Base-by-base conservation (phyloP, 805 yeast genomes). In the Saturnispora ahearnii region DNA sequence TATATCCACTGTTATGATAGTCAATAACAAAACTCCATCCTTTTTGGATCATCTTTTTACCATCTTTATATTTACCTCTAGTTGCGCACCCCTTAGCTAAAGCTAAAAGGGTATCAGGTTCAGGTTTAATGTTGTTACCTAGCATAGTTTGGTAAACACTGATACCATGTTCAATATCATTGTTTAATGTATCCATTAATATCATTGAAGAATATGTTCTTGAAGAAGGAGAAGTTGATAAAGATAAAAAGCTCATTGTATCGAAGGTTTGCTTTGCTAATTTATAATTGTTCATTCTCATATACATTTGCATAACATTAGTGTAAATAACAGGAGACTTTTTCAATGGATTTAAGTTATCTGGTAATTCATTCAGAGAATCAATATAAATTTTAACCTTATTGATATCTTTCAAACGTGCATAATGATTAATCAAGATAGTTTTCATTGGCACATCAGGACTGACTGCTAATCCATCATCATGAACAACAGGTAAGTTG, bases 1-100 rank as follows among this genome's bases (percentile, higher is more conserved):
- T 44, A 59, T 50, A 56, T n/a, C 72, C 64, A 26, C 56, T 51
- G 13, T 75, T 71, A 56, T 80, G 72, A 51, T 86, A 78, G 55
- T 85, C 81, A 53, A 82, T 73, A 49, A 90, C 77, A 57, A 78
- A 83, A 48, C 77, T 76, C 97, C 97, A 91, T 0, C 96, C 95
- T 55, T 72, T 69, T 34, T 69, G 57, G 10, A 73, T 65, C 51
- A 77, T 71, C 12, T 71, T 68, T 2, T 66, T 63, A 3, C 50
- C 50, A 15, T 46, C 45, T n/a, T 26, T 41, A 4, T n/a, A 26
- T 13, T 36, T 36, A 13, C 29, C 22, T 34, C 81, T 70, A 11
- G 77, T 69, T 2, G 84, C 67, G 61, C 95, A 87, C 0, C 89
- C 87, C 54, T 76, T 73, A 0, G 90, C 86, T 30, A 88, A 64